Evolutionary conservation across 495 filamentous ascomycete genomes (phyloP).

Genomic region (Talaromyces adpressus): DNA sequence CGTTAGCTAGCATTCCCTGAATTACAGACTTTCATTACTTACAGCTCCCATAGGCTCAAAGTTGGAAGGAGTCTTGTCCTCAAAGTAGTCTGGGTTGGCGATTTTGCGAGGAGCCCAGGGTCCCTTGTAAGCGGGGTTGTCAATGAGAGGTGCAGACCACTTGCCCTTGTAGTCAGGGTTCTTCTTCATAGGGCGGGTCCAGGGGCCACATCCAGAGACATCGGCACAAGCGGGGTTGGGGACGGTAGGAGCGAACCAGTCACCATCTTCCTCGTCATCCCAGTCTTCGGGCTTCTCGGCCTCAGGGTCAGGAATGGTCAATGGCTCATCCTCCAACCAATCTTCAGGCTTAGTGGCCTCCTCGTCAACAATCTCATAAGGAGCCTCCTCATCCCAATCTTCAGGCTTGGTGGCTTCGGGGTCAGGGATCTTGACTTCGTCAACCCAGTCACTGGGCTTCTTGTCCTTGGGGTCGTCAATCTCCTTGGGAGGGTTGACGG

Average conservation of each 20-base stretch:
- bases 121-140: conserved; percentile 99
- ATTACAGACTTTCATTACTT: conserved; percentile 32
- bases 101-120: conserved; percentile 93
- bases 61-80: conserved; percentile 95
- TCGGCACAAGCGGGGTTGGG: conserved; percentile 95
- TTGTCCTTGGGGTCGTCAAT: conserved; percentile 94
- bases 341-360: conserved; percentile 87
- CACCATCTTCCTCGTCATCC: conserved; percentile 99
- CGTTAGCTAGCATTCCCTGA: conserved; percentile 2
- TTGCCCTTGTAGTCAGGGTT: conserved; percentile 99
- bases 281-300: conserved; percentile 98
- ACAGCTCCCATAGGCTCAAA: conserved; percentile 97
- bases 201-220: conserved; percentile 88
- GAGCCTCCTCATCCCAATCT: conserved; percentile 99
- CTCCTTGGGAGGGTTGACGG: conserved; percentile 93
- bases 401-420: conserved; percentile 93
- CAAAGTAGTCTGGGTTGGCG: conserved; percentile 91
- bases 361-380: conserved; percentile 91
- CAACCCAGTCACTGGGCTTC: conserved; percentile 96
- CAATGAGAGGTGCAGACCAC: conserved; percentile 89
- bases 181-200: conserved; percentile 85
- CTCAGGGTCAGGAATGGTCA: conserved; percentile 85
- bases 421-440: conserved; percentile 82
- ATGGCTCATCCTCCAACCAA: conserved; percentile 91
- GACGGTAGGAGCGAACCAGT: conserved; percentile 91